Conservation (phyloP, 257 asterid species). For the Echites panduratus region DNA sequence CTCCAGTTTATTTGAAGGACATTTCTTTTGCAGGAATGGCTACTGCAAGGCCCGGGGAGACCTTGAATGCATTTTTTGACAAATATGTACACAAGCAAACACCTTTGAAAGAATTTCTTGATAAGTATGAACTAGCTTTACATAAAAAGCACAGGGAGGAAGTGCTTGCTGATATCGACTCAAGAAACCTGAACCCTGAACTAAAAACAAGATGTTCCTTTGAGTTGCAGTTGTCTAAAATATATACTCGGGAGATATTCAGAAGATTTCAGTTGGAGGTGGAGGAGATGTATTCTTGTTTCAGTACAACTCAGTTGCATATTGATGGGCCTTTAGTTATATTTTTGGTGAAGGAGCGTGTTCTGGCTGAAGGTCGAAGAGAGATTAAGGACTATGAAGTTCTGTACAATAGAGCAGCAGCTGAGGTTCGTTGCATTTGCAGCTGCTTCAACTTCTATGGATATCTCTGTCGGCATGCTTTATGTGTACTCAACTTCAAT, state of each 20-base stretch:
- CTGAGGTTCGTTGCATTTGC: slow-evolving; percentile 76
- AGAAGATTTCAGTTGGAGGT: slow-evolving; percentile 65
- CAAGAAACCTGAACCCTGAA: slow-evolving; percentile 48
- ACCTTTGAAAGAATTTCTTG: slow-evolving; percentile 71
- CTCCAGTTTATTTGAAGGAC: slow-evolving; percentile 69
- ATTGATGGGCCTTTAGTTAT: slow-evolving; percentile 47
- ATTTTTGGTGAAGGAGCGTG: slow-evolving; percentile 69
- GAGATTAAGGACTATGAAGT: slow-evolving; percentile 64
- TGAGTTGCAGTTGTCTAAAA: slow-evolving; percentile 62
- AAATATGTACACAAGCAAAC: slow-evolving; percentile 76
- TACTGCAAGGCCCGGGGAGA: slow-evolving; percentile 45
- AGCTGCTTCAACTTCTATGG: slow-evolving; percentile 81
- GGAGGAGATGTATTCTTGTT: slow-evolving; percentile 86
- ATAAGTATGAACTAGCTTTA: slow-evolving; percentile 72
- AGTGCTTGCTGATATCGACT: slow-evolving; percentile 53
- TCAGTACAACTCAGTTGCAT: slow-evolving; percentile 65
- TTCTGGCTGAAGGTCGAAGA: slow-evolving; percentile 52
- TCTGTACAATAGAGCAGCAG: slow-evolving; percentile 43
- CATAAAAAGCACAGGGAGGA: slow-evolving; percentile 73
- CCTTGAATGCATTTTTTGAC: slow-evolving; percentile 49
- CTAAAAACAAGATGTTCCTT: slow-evolving; percentile 64
- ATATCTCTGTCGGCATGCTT: slow-evolving; percentile 65
- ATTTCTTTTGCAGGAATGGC: slow-evolving; percentile 68
- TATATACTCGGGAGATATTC: slow-evolving; percentile 55
- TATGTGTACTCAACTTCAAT: slow-evolving; percentile 66